These are phyloP conservation scores for Chloroidium sp. DNA, from an alignment of 163 green algal genomes.

Conservation along the genomic window DNA sequence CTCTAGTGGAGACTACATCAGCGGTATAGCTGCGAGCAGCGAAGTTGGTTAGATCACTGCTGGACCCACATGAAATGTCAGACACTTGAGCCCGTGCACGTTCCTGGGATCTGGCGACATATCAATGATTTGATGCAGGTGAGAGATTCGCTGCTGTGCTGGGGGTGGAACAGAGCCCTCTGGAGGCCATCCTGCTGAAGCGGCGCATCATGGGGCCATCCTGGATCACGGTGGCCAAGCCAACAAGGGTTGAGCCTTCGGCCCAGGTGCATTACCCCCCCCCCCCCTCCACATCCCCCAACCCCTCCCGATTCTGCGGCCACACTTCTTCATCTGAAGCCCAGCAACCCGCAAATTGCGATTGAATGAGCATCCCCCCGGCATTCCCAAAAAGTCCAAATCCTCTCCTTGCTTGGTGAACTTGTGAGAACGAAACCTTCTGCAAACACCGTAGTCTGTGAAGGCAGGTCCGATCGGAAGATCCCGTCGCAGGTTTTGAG, in stretches of 20 bases:
- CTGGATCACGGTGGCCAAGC: conserved; percentile 71
- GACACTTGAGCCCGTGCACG: not conserved
- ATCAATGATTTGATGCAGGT: conserved; percentile 18
- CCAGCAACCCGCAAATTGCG: too few species aligned
- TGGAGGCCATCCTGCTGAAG: conserved; percentile 90
- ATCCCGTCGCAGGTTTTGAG: conserved; percentile 64
- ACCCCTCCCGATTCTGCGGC: too few species aligned
- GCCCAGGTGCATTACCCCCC: conserved; percentile 26
- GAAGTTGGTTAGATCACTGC: too few species aligned
- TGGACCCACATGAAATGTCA: too few species aligned
- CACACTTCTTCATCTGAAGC: too few species aligned
- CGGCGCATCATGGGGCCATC: conserved; percentile 81
- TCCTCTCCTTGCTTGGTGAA: too few species aligned
- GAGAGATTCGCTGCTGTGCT: conserved; percentile 50
- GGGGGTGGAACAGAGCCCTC: conserved; percentile 54
- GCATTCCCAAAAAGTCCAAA: too few species aligned
- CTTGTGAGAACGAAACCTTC: too few species aligned
- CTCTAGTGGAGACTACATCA: too few species aligned
- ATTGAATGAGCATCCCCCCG: too few species aligned
- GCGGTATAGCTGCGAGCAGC: too few species aligned
- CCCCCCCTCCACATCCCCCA: too few species aligned
- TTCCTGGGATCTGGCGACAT: not conserved
- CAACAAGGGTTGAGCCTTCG: conserved; percentile 34
- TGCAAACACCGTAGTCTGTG: not conserved
- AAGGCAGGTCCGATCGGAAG: not conserved